These are phyloP conservation scores for Picochlorum sp. DNA, from an alignment of 139 green algal species.

Conservation along the genomic window DNA sequence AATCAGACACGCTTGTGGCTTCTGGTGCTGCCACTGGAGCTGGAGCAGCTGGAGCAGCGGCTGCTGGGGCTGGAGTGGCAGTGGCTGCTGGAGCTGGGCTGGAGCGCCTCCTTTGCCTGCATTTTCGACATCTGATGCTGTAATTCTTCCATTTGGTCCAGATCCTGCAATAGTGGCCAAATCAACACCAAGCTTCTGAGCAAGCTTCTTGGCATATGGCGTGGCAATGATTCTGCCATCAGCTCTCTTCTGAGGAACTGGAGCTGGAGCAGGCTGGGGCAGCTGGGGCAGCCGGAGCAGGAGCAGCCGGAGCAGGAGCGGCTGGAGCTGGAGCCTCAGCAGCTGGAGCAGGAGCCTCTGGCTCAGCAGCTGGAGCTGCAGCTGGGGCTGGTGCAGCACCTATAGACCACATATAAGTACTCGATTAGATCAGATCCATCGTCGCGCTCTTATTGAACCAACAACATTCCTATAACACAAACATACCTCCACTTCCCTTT, in stretches of 20 bases:
- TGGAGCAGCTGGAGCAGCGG: constrained; percentile 27
- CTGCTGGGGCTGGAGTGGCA: constrained; percentile 33
- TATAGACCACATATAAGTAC: not conserved
- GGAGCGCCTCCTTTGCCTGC: constrained; percentile 29
- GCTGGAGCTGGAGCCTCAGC: constrained; percentile 16
- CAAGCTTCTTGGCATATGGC: constrained; percentile 97
- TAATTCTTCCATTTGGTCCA: constrained; percentile 89
- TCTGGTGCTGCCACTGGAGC: constrained; percentile 27
- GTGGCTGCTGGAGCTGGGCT: constrained; percentile 25
- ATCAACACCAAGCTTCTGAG: constrained; percentile 87
- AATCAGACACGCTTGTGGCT: constrained; percentile 62
- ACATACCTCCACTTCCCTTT: constrained; percentile 46
- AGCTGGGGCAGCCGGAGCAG: constrained; percentile 37
- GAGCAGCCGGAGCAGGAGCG: constrained; percentile 17
- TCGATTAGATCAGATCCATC: not conserved
- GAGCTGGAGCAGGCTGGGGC: constrained; percentile 23
- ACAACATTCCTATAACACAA: not conserved
- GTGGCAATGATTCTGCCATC: constrained; percentile 83
- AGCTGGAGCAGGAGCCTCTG: not conserved
- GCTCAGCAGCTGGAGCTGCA: no score
- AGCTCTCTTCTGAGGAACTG: constrained; percentile 23
- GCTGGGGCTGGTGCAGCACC: no score
- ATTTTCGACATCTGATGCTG: constrained; percentile 83
- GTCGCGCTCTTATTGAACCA: not conserved
- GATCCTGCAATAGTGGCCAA: constrained; percentile 67